Base-by-base conservation (phyloP, 2,329 filamentous ascomycete genomes). In the Pezicula carpinea region DNA sequence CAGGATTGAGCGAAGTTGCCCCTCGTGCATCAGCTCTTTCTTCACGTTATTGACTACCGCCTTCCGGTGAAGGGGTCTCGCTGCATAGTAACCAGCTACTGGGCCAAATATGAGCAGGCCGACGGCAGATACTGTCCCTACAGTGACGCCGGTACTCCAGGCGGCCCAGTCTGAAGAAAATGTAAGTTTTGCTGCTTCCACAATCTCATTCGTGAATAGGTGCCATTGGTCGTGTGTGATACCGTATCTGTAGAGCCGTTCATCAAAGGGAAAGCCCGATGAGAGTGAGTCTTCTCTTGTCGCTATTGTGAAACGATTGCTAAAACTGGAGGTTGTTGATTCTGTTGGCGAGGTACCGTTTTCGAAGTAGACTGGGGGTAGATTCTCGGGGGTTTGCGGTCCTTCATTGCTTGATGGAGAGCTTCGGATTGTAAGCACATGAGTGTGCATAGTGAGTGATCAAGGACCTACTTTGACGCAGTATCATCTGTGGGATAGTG, bases 151-250 rank as follows among this genome's bases (percentile, higher is more conserved):
- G 4, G 58, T 47, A 13, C 50, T 53, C 56, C 56, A 59, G 2
- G 56, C 53, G 3, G 43, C 44, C n/a, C 29, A 51, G 42, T 59
- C 53, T 44, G 59, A 56, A 8, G 29, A 18, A n/a, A 50, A 22
- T 10, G 50, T 53, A 6, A 59, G 40, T 41, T 51, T 60, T 3
- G 55, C 50, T 8, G 56, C 53, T 6, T 49, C 43, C 3, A 58
- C 48, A 19, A 60, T 47, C 18, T 55, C 57, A 31, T 40, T 44
- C 5, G 44, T 59, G 35, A 60, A 59, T 35, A 54, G 47, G 43
- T 51, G 42, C 59, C 59, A 61, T 44, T 59, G 44, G 23, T 59
- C 53, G 21, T 51, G 52, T n/a, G 56, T 52, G 11, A 61, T 43
- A 7, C 42, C 31, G 7, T 53, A 38, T 13, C 48, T 31, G 17